Evolutionary conservation across 164 flowering plant species (phyloP).

Genomic region (Cinnamomum chago): DNA sequence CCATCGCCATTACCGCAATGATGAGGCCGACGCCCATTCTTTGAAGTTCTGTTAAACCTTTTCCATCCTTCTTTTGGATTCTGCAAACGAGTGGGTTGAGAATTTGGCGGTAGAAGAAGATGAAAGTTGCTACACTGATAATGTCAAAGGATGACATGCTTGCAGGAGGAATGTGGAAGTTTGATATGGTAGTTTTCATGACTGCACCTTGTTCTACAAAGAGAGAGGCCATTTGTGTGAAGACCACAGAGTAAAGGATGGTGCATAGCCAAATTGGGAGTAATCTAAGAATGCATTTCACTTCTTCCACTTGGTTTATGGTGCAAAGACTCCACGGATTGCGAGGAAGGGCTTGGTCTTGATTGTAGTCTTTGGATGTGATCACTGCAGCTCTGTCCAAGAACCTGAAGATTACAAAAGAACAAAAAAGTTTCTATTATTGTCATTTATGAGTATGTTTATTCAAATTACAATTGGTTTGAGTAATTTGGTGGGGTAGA

Average conservation of each 20-base stretch:
- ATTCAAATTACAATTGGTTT: too few species aligned
- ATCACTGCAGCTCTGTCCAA: constrained; percentile 73
- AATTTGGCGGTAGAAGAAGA: constrained; percentile 62
- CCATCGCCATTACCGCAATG: constrained; percentile 72
- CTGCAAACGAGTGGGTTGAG: constrained; percentile 51
- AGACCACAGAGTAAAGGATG: constrained; percentile 79
- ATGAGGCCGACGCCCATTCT: constrained; percentile 86
- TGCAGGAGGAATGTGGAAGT: constrained; percentile 73
- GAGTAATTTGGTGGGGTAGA: too few species aligned
- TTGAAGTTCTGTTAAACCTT: constrained; percentile 74
- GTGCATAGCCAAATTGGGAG: constrained; percentile 94
- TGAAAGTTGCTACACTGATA: constrained; percentile 68
- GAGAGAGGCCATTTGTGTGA: constrained; percentile 91
- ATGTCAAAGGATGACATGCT: constrained; percentile 95
- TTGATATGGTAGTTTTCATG: constrained; percentile 56
- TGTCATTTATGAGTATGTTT: too few species aligned
- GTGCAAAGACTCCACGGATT: constrained; percentile 78
- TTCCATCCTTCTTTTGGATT: constrained; percentile 33
- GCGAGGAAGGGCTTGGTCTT: constrained; percentile 15
- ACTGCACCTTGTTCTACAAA: constrained; percentile 94
- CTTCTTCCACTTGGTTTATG: constrained; percentile 84
- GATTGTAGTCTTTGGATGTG: constrained; percentile 33
- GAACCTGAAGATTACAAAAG: constrained; percentile 33
- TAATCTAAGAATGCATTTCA: constrained; percentile 80
- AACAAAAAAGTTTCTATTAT: too few species aligned